These are phyloP conservation scores for Vaccinium corymbosum DNA, from an alignment of 148 eudicot species.

Conservation along the genomic window DNA sequence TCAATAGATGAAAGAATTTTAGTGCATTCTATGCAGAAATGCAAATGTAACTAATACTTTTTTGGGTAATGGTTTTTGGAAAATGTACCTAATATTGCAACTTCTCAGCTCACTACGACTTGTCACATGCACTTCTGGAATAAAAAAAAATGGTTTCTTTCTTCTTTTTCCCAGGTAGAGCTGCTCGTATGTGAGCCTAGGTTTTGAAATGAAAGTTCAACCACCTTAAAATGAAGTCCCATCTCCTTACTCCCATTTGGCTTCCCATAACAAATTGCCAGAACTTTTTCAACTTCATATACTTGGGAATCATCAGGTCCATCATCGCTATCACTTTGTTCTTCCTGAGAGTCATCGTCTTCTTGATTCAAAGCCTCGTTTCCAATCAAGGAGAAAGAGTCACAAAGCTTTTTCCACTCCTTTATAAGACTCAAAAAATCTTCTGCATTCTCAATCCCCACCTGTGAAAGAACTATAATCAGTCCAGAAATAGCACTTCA, in stretches of 20 bases:
- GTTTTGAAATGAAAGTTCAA: background rate
- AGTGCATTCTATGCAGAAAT: too few species aligned
- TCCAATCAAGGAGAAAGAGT: slow-evolving; percentile 25
- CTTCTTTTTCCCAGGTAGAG: background rate
- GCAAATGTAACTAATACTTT: too few species aligned
- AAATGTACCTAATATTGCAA: too few species aligned
- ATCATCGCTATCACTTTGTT: slow-evolving; percentile 28
- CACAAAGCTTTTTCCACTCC: slow-evolving; percentile 68
- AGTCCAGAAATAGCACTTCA: background rate
- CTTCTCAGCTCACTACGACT: background rate
- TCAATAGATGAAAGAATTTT: too few species aligned
- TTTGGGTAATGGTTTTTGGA: too few species aligned
- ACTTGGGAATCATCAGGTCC: slow-evolving; percentile 33
- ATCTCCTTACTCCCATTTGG: slow-evolving; percentile 32
- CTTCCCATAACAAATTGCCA: slow-evolving; percentile 63
- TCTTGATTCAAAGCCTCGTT: slow-evolving; percentile 20
- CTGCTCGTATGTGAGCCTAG: background rate
- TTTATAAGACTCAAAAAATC: slow-evolving; percentile 56
- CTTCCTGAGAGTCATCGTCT: slow-evolving; percentile 18
- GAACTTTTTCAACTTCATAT: slow-evolving; percentile 64
- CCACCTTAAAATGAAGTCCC: slow-evolving; percentile 67
- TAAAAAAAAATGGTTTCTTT: background rate
- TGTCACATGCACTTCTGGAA: background rate
- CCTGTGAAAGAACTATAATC: slow-evolving; percentile 29
- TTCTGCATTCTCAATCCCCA: slow-evolving; percentile 66